Evolutionary conservation across 2,329 filamentous ascomycete genomes (phyloP), one percentile per base, ranked within the genome.

Genomic region (Huntiella omanensis): DNA sequence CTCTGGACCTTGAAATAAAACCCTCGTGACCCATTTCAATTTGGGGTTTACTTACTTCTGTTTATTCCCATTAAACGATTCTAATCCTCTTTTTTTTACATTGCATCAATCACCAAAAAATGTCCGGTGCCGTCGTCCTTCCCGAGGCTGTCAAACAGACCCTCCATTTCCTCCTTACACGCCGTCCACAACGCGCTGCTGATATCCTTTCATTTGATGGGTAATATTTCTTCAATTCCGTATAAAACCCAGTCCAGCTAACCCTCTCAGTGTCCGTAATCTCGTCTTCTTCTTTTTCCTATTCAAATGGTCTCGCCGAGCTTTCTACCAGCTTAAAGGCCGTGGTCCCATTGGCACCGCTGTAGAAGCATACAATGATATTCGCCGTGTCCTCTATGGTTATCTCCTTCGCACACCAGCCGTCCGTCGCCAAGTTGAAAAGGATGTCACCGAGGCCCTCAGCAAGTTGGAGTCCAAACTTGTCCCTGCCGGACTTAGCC

Each of bases 231-330:
- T 28, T 39, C 7, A 11, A 16, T 28, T 28, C 17, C 16, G 12
- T n/a, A n/a, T 12, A 10, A 5, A 42, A 10, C n/a, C 37, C 19
- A 22, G 17, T n/a, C 38, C 38, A 15, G 38, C 40, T 41, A 22
- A 33, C 37, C 6, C 15, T 19, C n/a, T 4, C 7, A 88, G 84
- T 50, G 58, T 94, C 51, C 83, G 84, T 46, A 93, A 95, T 59
- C 68, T 95, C 50, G 68, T 96, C 55, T 93, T 96, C 62, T 70
- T 87, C 58, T 73, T 93, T 55, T 95, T 96, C 64, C 60, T 95
- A 50, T 67, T 93, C 41, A 80, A 87, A 58, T 82, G 86, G 69
- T 74, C 80, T 32, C 83, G 85, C 53, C 83, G 81, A 57, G 72
- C 75, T 22, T 80, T 84, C 59, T 81, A 85, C 65, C 83, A 91